Evolutionary conservation across 257 asterid genomes (phyloP), one percentile per base, ranked within the genome.

Genomic region (Sherardia arvensis): DNA sequence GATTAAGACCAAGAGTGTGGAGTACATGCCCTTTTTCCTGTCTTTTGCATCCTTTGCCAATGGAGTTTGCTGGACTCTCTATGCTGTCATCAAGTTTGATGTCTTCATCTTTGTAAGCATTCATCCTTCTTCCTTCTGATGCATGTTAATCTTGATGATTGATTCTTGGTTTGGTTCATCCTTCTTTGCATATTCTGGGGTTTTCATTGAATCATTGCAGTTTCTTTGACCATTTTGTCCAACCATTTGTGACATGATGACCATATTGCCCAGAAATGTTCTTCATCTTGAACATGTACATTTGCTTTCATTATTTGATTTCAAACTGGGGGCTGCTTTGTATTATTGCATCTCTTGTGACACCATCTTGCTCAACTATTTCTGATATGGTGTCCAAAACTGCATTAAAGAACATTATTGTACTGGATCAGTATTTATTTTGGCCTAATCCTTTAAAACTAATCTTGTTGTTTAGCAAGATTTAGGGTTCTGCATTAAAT

Each of bases 11-110:
- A 87, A 66, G 63, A 93, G 97, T 51, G 99, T 93, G 67, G 99
- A 90, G 70, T 93, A 68, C 65, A 87, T 93, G 97, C 97, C 97
- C 0, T 93, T 93, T 55, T 90, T 73, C 69, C 83, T 90, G 0
- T 90, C 96, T 0, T 77, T 93, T 0, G 86, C 83, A 74, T 85
- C 95, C 29, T 90, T 90, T 59, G 82, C 84, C 21, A 90, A 90
- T 55, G 99, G 95, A 25, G 40, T 85, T 66, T 33, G 92, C 65
- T 93, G 99, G 99, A 84, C 94, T 0, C 51, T 76, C 12, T 93
- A 93, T 66, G 88, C 95, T 17, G 73, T 83, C 23, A 73, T 93
- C 68, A 85, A 68, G 10, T 80, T 93, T 18, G 99, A 93, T 65
- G 84, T 88, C 33, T 85, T 77, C 79, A 87, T 93, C 33, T 81